These are phyloP conservation scores for Zygosaccharomyces rouxii DNA, from an alignment of 805 yeast genomes.

Conservation along the genomic window DNA sequence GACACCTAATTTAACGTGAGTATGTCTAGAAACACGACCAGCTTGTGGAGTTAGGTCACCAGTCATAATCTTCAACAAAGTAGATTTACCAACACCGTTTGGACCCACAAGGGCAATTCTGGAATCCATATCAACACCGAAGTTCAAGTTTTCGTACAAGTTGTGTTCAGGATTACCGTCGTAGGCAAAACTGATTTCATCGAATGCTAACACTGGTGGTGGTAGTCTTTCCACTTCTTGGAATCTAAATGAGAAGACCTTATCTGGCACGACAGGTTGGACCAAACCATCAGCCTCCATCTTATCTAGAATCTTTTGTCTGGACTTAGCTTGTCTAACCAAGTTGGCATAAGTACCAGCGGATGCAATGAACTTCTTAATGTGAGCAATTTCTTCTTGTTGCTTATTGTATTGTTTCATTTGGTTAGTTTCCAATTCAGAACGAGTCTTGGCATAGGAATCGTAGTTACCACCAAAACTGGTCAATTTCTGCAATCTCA, in stretches of 20 bases:
- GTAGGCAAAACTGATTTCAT: conserved; percentile 89
- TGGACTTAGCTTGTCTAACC: conserved; percentile 97
- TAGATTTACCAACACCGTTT: conserved; percentile 98
- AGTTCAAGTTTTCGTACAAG: conserved; percentile 84
- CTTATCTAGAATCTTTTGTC: conserved; percentile 98
- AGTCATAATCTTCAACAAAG: conserved; percentile 92
- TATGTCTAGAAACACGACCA: conserved; percentile 95
- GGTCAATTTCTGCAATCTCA: conserved; percentile 74
- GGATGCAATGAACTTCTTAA: conserved; percentile 97
- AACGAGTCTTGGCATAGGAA: conserved; percentile 89
- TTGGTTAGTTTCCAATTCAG: conserved; percentile 92
- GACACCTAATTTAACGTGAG: conserved; percentile 96
- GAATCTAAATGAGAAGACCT: conserved; percentile 89
- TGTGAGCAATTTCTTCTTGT: conserved; percentile 97
- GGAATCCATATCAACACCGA: conserved; percentile 99
- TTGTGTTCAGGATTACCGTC: conserved; percentile 79
- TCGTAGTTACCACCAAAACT: conserved; percentile 98
- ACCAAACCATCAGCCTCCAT: conserved; percentile 99
- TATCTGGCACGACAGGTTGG: conserved; percentile 88
- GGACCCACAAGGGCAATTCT: conserved; percentile 98
- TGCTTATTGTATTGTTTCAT: conserved; percentile 96
- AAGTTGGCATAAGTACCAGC: conserved; percentile 99
- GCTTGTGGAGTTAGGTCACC: conserved; percentile 85
- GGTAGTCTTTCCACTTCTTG: conserved; percentile 95
- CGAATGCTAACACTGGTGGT: conserved; percentile 97